phyloP scores from a whole-genome alignment of 768 basidiomycete species.

The Tricholoma hemisulphureum region DNA sequence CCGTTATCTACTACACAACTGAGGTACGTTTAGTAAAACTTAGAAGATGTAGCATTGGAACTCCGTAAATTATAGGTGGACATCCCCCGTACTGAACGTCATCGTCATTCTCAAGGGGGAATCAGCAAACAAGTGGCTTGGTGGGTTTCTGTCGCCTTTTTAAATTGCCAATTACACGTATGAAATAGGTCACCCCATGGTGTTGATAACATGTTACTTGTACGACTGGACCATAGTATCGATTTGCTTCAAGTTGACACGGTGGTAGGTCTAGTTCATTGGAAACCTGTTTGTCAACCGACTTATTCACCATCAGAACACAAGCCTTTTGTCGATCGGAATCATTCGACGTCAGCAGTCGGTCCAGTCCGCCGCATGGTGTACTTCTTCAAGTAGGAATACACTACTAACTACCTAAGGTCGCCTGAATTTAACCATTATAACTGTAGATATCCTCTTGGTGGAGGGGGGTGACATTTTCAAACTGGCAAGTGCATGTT shows the following conservation, averaged over 20 bases:
- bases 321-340: neutral
- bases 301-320: neutral
- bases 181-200: constrained; percentile 5
- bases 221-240: constrained; percentile 10
- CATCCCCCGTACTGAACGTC: neutral
- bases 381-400: neutral
- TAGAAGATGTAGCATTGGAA: too few relatives aligned
- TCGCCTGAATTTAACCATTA: neutral
- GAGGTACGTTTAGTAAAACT: neutral
- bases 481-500: constrained; percentile 7
- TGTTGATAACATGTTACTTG: constrained; percentile 5
- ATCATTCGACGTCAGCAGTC: constrained; percentile 6
- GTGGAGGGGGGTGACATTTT: constrained; percentile 11
- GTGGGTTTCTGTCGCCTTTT: neutral
- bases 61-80: neutral
- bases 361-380: constrained; percentile 10
- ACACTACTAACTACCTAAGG: too few relatives aligned
- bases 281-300: neutral
- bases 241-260: constrained; percentile 5
- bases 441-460: constrained; percentile 6
- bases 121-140: constrained; percentile 10
- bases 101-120: neutral
- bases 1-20: neutral
- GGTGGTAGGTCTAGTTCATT: neutral
- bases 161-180: neutral